Evolutionary conservation across 352 stramenopile species (phyloP), one percentile per base, ranked within the genome.

Genomic region (Globisporangium megalacanthum): DNA sequence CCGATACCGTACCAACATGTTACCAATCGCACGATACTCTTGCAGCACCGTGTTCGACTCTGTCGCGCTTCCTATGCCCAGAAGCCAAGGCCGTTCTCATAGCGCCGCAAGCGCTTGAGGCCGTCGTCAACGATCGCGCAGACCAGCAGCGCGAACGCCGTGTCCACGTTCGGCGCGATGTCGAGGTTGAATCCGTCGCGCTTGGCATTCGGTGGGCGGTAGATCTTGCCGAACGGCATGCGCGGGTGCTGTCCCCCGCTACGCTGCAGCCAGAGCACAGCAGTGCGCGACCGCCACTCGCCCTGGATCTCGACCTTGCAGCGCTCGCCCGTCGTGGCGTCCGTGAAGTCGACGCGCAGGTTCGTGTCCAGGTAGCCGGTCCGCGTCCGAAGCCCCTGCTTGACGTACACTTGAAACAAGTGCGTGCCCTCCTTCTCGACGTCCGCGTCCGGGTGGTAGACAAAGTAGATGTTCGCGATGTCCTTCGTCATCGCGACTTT

Each of bases 351-450:
- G 22, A 54, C 54, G 2, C 54, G 46, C 45, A 60, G 13, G 4
- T 49, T 14, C 36, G 36, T 54, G 20, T 60, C 46, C 14, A 54
- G 46, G 47, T 60, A 60, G 4, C 20, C 22, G 4, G 13, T 42
- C 35, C 31, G 45, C 6, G 22, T 54, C 9, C 10, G 39, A 15
- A 39, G 20, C 0, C 46, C 35, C 36, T 60, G 46, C 46, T 53
- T 52, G 46, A 60, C 47, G 33, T 60, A 60, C 15, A 60, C n/a
- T 25, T 60, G 54, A 1, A 60, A 33, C 10, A 59, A 29, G 17
- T 58, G 33, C 3, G 25, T 13, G 15, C 33, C 37, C 6, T 60
- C 29, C 1, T 49, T 33, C 29, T 39, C 3, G 1, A 35, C 39
- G 39, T 44, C 44, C 1, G 33, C 29, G 20, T 60, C 36, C 4